Evolutionary conservation across 2,329 filamentous ascomycete species (phyloP), one percentile per base, ranked within the genome.

Genomic region (Microsporum ferrugineum): DNA sequence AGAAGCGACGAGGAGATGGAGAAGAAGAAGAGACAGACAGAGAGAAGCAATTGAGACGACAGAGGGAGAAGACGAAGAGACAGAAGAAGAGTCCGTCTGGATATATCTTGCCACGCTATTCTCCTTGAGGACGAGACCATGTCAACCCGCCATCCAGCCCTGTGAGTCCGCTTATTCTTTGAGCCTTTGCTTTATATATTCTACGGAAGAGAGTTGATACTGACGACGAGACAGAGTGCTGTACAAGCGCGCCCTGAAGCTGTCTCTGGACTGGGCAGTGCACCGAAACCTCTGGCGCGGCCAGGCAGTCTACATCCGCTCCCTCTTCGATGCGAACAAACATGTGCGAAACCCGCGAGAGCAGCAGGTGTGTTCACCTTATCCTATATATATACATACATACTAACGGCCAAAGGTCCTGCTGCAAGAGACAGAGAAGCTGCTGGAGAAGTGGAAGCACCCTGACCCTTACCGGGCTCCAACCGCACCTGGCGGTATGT

Each of bases 401-500:
- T 17, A 57, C 58, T 36, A 51, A 61, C 65, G 34, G 63, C 3
- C 23, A 10, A 41, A 99, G 94, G 85, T 84, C 57, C 76, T 99
- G 62, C 82, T 97, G 66, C 84, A 85, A 64, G 91, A 96, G 77
- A 92, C 94, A 3, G 91, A 97, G 75, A 87, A 87, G 68, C 73
- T 96, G 62, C 79, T 99, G 65, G 85, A 94, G 70, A 88, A 87
- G 75, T 99, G 92, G 92, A 97, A 97, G 78, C 94, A 99, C 72
- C 94, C 94, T 2, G 94, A 99, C 74, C 91, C 94, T 36, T 97
- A 96, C 74, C 80, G 84, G 68, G 84, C 87, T 66, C 94, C 94
- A 12, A 95, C 90, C 47, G 92, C 94, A 43, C 94, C 94, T 8
- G 94, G 94, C 82, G 94, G 92, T 94, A 79, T 66, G 82, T 34